Conservation (phyloP, 2,329 filamentous ascomycete species). For the Penicillium sp. region DNA sequence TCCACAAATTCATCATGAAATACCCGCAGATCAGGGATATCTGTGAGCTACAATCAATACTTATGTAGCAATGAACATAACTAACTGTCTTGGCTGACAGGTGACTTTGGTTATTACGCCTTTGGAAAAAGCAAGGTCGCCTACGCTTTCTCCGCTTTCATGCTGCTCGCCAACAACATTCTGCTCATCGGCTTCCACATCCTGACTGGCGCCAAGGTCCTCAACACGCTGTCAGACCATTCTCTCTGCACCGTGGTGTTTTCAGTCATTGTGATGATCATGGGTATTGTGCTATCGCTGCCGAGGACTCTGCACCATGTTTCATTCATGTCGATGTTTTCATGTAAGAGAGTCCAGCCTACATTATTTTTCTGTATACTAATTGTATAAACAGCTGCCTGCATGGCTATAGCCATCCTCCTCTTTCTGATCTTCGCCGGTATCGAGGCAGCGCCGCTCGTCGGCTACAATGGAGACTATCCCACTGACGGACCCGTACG, state of each 20-base stretch:
- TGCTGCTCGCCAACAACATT: constrained; percentile 52
- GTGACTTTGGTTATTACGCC: constrained; percentile 47
- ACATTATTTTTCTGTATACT: neutral
- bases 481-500: constrained; percentile 41
- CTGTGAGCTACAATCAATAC: constrained; percentile 27
- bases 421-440: constrained; percentile 49
- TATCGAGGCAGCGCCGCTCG: constrained; percentile 42
- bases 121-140: constrained; percentile 44
- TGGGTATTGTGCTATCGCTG: constrained; percentile 46
- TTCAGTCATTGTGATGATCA: constrained; percentile 43
- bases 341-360: constrained; percentile 21
- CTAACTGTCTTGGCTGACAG: constrained; percentile 14
- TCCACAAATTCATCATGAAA: constrained; percentile 53
- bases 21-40: constrained; percentile 49
- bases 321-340: constrained; percentile 51
- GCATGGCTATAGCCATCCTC: constrained; percentile 48
- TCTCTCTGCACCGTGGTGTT: constrained; percentile 49
- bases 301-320: constrained; percentile 46
- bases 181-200: constrained; percentile 50
- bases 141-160: constrained; percentile 45
- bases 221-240: constrained; percentile 49
- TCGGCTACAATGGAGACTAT: constrained; percentile 46
- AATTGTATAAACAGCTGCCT: constrained; percentile 30
- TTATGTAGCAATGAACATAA: neutral
- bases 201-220: constrained; percentile 47